Percentiles rank a stretch among this genome's conserved stretches.
Conservation (phyloP, 768 basidiomycete species). For the Kwoniella sp. region DNA sequence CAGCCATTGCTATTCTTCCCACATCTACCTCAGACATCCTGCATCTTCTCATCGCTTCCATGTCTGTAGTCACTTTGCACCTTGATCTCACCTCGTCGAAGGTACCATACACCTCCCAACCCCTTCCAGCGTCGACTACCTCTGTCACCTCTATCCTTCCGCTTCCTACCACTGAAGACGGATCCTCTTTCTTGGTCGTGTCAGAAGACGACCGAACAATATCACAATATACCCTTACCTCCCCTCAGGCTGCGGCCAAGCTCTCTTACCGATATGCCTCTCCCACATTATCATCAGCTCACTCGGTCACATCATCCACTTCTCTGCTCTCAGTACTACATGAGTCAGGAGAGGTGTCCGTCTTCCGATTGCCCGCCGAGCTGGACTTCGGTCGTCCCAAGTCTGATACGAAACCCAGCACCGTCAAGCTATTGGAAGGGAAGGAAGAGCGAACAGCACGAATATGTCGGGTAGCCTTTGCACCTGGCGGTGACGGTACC, state of each 20-base stretch:
- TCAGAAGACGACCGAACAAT: constrained; percentile 44
- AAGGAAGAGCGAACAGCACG: constrained; percentile 37
- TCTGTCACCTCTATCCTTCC: constrained; percentile 40
- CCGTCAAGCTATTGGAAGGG: constrained; percentile 39
- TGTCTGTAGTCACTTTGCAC: constrained; percentile 35
- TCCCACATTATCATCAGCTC: constrained; percentile 48
- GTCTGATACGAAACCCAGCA: constrained; percentile 41
- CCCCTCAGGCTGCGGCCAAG: constrained; percentile 26
- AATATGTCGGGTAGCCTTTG: constrained; percentile 34
- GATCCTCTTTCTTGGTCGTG: constrained; percentile 42
- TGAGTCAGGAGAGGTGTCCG: constrained; percentile 48
- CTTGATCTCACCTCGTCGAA: constrained; percentile 33
- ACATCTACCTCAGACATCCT: constrained; percentile 31
- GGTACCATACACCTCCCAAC: constrained; percentile 34
- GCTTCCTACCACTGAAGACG: constrained; percentile 32
- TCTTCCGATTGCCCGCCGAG: constrained; percentile 44
- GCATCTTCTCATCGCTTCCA: constrained; percentile 38
- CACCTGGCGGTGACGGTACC: constrained; percentile 24
- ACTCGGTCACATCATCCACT: constrained; percentile 39
- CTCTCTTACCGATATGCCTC: constrained; percentile 47
- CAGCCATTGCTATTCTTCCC: constrained; percentile 35
- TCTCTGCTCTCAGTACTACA: constrained; percentile 43
- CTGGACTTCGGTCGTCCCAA: constrained; percentile 43
- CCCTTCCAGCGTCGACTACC: constrained; percentile 43
- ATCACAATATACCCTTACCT: constrained; percentile 45